Evolutionary conservation across 257 asterid genomes (phyloP).

Genomic region (Jaltomata sinuosa): DNA sequence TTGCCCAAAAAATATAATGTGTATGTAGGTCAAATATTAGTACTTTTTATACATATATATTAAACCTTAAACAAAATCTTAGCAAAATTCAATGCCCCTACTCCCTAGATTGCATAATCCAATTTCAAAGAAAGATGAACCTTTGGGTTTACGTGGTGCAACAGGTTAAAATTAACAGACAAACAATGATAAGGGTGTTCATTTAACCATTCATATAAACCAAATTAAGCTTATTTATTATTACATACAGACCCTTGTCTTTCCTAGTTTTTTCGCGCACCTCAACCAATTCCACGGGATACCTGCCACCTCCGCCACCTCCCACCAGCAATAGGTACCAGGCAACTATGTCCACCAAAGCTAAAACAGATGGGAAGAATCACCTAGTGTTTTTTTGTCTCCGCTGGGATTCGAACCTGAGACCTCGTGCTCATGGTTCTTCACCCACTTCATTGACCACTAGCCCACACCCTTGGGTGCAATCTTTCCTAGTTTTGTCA

Average conservation of each 20-base stretch:
- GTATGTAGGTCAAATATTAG: background rate
- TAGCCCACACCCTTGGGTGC: too few relatives aligned
- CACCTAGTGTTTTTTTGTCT: too few relatives aligned
- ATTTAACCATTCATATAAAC: background rate
- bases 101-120: background rate
- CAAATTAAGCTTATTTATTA: background rate
- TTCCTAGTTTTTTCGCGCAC: background rate
- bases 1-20: background rate
- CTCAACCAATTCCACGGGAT: too few relatives aligned
- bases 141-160: background rate
- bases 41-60: background rate
- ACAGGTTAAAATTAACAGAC: background rate
- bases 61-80: background rate
- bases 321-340: too few relatives aligned
- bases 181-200: background rate
- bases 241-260: background rate
- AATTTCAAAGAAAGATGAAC: background rate
- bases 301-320: too few relatives aligned
- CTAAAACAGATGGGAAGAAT: too few relatives aligned
- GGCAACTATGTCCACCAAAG: too few relatives aligned
- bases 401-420: too few relatives aligned
- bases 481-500: too few relatives aligned
- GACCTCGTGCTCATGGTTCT: too few relatives aligned
- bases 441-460: too few relatives aligned
- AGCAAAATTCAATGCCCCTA: background rate